Evolutionary conservation across 768 basidiomycete species (phyloP).

Genomic region (Tylopilus subfusipes): DNA sequence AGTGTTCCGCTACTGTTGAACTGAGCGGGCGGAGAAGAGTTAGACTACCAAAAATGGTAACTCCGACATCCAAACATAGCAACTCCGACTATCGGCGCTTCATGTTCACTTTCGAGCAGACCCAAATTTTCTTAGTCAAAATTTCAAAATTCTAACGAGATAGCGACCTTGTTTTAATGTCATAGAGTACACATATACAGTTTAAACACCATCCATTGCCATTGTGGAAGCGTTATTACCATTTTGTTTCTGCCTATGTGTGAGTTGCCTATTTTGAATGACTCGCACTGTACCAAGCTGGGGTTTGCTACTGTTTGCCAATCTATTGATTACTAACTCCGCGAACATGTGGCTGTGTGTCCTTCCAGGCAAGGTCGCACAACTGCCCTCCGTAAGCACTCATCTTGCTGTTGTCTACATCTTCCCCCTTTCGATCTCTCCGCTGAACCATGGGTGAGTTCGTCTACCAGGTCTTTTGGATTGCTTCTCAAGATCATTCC

Average conservation of each 20-base stretch:
- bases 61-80: neutral
- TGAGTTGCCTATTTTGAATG: neutral
- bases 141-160: neutral
- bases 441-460: slow-evolving; percentile 23
- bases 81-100: neutral
- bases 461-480: neutral
- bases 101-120: neutral
- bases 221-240: neutral
- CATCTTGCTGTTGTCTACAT: slow-evolving; percentile 5
- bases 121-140: neutral
- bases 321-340: slow-evolving; percentile 5
- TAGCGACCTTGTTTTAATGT: neutral
- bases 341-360: slow-evolving; percentile 16
- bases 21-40: no score
- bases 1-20: no score
- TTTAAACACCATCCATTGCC: neutral
- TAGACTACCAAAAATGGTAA: neutral
- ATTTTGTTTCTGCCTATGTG: neutral
- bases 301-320: slow-evolving; percentile 15
- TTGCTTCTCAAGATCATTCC: slow-evolving; percentile 1
- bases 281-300: no score
- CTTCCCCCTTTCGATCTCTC: slow-evolving; percentile 6
- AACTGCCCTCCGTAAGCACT: neutral
- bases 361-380: neutral
- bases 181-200: neutral